Conservation (phyloP, 192 early-diverging fungal genomes). For the Dimargaris cristalligena region DNA sequence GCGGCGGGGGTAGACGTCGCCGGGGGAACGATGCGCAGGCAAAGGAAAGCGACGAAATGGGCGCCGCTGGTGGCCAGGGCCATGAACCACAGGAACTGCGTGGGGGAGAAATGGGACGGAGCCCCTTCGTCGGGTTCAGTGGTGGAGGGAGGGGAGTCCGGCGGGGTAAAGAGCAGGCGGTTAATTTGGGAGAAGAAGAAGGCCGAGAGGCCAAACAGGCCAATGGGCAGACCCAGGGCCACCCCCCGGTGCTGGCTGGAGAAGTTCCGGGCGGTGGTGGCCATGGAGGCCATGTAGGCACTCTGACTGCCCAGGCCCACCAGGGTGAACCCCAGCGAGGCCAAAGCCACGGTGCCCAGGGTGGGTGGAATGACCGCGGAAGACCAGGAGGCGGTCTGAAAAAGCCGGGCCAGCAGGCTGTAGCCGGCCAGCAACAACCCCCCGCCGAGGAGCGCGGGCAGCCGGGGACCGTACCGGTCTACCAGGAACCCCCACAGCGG, state of each 20-base stretch:
- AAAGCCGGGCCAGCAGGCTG: slow-evolving; percentile 20
- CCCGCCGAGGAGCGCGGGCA: slow-evolving; percentile 17
- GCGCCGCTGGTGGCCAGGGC: slow-evolving; percentile 25
- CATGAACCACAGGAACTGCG: slow-evolving; percentile 32
- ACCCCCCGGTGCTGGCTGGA: slow-evolving; percentile 29
- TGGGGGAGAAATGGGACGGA: slow-evolving; percentile 17
- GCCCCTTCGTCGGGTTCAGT: background rate
- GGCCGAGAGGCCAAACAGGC: slow-evolving; percentile 42
- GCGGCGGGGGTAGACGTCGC: no score
- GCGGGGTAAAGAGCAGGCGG: slow-evolving; percentile 26
- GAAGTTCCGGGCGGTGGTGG: slow-evolving; percentile 41
- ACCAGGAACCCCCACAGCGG: slow-evolving; percentile 37
- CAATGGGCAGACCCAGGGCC: slow-evolving; percentile 40
- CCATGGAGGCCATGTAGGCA: slow-evolving; percentile 42
- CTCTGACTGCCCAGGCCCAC: slow-evolving; percentile 41
- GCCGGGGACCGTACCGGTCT: slow-evolving; percentile 23
- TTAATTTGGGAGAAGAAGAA: slow-evolving; percentile 41
- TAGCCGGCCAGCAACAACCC: slow-evolving; percentile 25
- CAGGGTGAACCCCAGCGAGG: slow-evolving; percentile 32
- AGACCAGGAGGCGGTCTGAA: slow-evolving; percentile 12
- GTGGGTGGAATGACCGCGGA: slow-evolving; percentile 8
- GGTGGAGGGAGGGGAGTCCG: slow-evolving; percentile 1
- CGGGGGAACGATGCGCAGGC: slow-evolving; percentile 9
- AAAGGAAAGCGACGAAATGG: slow-evolving; percentile 26
- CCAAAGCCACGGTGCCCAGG: slow-evolving; percentile 20